Base-by-base conservation (phyloP, 805 yeast genomes). In the Cyberlindnera saturnus region DNA sequence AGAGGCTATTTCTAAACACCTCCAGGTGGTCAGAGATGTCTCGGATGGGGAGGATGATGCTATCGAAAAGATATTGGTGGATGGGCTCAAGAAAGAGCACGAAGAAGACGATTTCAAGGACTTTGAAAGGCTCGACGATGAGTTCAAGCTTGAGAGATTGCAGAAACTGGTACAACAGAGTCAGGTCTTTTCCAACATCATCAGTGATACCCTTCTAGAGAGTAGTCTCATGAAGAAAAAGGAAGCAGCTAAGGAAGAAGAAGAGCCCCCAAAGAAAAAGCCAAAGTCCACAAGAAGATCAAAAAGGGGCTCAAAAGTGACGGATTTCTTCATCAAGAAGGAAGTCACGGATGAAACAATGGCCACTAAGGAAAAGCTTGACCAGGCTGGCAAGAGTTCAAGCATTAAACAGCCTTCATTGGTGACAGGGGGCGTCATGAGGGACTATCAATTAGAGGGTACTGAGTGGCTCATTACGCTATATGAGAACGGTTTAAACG, bases 401-500 rank as follows among this genome's bases (percentile, higher is more conserved):
- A 38, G 54, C 2, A 57, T 60, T 32, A 61, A 62, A n/a, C 87
- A 82, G 52, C 89, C 89, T 0, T 54, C 62, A 11, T 52, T 78
- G 13, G 54, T 82, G 14, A 63, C 74, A 1, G 79, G 80, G 7
- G 86, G 87, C 28, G 56, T 57, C 0, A 68, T 91, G 71, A 87
- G 88, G 56, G 84, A 81, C 26, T 89, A 93, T 58, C 99, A 91
- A 63, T 61, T 87, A 16, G 89, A 85, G 43, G 99, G 98, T 1
- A 73, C 91, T 44, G 89, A 87, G 50, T 91, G 98, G 98, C 66
- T 93, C 34, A 75, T 82, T 13, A 83, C 96, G 0, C 65, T 91
- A 20, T 93, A 85, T 60, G 95, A 90, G 58, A 93, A 91, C 62
- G 99, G 98, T 0, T 69, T 91, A 26, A 91, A 91, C 61, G 99